A percentile compares a stretch with the other conserved stretches of the same genome.
Evolutionary conservation across 192 early-diverging fungal species (phyloP).

Genomic region (Backusella macrospora): DNA sequence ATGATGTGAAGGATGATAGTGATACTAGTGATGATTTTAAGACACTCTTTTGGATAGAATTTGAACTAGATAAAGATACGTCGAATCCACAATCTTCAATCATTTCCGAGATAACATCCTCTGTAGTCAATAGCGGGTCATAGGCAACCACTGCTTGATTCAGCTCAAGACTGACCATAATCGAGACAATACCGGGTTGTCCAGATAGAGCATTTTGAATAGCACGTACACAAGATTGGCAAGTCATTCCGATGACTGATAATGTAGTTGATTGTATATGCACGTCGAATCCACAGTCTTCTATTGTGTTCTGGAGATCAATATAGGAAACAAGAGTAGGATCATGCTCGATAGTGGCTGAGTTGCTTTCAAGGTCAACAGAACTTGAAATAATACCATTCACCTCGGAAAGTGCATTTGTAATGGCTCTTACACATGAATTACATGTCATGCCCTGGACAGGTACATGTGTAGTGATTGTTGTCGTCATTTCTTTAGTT

Average conservation of each 20-base stretch:
- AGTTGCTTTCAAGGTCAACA: background rate
- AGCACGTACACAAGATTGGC: slow-evolving; percentile 78
- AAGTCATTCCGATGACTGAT: slow-evolving; percentile 82
- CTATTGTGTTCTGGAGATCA: slow-evolving; percentile 52
- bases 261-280: slow-evolving; percentile 19
- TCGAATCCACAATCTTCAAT: slow-evolving; percentile 31
- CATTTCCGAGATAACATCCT: background rate
- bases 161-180: slow-evolving; percentile 53
- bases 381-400: background rate
- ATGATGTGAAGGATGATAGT: slow-evolving; percentile 50
- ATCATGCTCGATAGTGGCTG: slow-evolving; percentile 24
- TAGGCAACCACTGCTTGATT: slow-evolving; percentile 32
- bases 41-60: slow-evolving; percentile 77
- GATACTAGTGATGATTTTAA: slow-evolving; percentile 58
- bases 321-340: background rate
- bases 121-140: background rate
- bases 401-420: slow-evolving; percentile 50
- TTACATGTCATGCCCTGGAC: slow-evolving; percentile 88
- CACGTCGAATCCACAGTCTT: slow-evolving; percentile 72
- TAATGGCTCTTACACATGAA: slow-evolving; percentile 79
- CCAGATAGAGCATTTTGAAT: slow-evolving; percentile 60
- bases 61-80: slow-evolving; percentile 59
- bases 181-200: slow-evolving; percentile 54
- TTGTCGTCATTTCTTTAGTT: background rate
- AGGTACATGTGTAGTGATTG: slow-evolving; percentile 21